Percentiles rank a stretch among this genome's conserved stretches.
Evolutionary conservation across 176 grass and related monocot species (phyloP).

Genomic region (Triticum monococcum): DNA sequence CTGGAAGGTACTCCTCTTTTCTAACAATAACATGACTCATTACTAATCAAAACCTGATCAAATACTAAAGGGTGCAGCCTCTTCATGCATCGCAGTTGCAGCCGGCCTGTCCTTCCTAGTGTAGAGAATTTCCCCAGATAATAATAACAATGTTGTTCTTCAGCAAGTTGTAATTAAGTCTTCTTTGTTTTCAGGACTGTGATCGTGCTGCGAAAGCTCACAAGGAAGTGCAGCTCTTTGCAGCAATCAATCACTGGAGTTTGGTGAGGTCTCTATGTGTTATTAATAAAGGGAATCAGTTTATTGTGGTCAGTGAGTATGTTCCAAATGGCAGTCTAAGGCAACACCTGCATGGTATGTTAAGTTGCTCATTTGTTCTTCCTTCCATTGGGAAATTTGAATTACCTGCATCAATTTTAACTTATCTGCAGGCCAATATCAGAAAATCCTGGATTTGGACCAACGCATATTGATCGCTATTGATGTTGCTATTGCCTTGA

Average conservation of each 20-base stretch:
- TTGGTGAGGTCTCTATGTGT: constrained; percentile 58
- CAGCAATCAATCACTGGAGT: constrained; percentile 63
- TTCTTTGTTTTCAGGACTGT: constrained; percentile 35
- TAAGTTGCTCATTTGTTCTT: neutral
- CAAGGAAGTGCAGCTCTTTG: constrained; percentile 46
- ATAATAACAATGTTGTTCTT: neutral
- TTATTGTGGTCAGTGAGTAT: constrained; percentile 64
- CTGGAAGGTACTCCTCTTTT: neutral
- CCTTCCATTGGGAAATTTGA: neutral
- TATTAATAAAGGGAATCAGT: constrained; percentile 50
- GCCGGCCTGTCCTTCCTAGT: neutral
- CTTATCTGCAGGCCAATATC: constrained; percentile 29
- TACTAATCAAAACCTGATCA: neutral
- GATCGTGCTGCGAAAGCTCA: constrained; percentile 27
- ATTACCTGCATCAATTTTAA: constrained; percentile 17
- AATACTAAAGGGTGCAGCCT: neutral
- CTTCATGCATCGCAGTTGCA: neutral
- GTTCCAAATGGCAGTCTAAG: constrained; percentile 69
- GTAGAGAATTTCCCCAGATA: neutral
- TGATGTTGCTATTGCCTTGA: constrained; percentile 75
- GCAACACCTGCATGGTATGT: constrained; percentile 65
- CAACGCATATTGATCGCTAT: constrained; percentile 70
- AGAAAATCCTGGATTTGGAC: constrained; percentile 52
- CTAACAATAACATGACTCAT: neutral
- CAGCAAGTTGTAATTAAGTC: neutral